phyloP scores from a whole-genome alignment of 1,139 yeast species.

The Debaryomycetaceae sp. region DNA sequence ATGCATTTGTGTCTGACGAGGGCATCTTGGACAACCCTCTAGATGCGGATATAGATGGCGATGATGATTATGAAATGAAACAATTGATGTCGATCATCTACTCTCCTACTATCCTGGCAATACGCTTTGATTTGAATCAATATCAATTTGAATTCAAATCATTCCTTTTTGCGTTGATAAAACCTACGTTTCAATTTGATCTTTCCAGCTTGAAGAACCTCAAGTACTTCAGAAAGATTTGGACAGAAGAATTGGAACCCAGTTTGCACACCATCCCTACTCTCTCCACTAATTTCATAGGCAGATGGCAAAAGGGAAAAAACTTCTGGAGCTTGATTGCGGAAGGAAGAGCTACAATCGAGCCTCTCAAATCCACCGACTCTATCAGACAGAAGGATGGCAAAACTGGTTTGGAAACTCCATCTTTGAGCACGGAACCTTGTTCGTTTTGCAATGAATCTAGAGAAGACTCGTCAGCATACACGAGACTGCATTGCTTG shows the following conservation, averaged over 20 bases:
- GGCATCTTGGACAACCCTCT: not conserved
- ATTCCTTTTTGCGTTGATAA: slow-evolving; percentile 32
- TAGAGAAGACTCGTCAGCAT: slow-evolving; percentile 66
- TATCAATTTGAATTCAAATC: slow-evolving; percentile 42
- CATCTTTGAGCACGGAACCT: slow-evolving; percentile 66
- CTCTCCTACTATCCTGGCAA: slow-evolving; percentile 54
- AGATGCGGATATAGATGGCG: slow-evolving; percentile 1
- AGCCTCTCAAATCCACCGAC: slow-evolving; percentile 87
- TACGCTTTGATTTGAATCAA: slow-evolving; percentile 55
- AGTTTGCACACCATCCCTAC: slow-evolving; percentile 32
- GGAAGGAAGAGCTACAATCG: slow-evolving; percentile 80
- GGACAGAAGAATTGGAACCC: slow-evolving; percentile 81
- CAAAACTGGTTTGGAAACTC: slow-evolving; percentile 5
- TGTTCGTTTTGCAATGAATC: slow-evolving; percentile 84
- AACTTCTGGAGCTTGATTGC: slow-evolving; percentile 63
- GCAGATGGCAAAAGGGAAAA: slow-evolving; percentile 46
- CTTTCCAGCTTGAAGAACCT: slow-evolving; percentile 47
- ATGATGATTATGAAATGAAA: slow-evolving; percentile 11
- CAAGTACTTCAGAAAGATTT: slow-evolving; percentile 60
- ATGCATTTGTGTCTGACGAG: not conserved
- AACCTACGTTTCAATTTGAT: slow-evolving; percentile 37
- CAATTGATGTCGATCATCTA: slow-evolving; percentile 30
- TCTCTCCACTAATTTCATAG: slow-evolving; percentile 34
- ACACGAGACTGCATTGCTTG: slow-evolving; percentile 72
- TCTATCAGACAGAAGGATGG: slow-evolving; percentile 40